Evolutionary conservation across 2,329 filamentous ascomycete genomes (phyloP), one percentile per base, ranked within the genome.

Genomic region (Alternaria tenuissima): DNA sequence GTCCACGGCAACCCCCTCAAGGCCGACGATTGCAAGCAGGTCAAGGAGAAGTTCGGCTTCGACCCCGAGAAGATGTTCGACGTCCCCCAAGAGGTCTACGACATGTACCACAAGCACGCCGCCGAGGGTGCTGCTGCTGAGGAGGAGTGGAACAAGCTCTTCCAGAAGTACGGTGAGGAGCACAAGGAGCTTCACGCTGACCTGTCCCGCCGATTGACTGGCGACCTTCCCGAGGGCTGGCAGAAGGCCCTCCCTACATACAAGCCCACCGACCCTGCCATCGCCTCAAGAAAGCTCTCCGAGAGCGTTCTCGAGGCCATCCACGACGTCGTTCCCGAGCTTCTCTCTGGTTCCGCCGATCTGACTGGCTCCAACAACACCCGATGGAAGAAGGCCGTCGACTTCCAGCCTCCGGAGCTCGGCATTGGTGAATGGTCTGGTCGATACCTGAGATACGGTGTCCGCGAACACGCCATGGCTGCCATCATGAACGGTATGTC

Each of bases 361-460:
- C 82, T 99, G 86, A 99, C 95, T 79, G 93, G 93, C 78, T 98
- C 95, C 79, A 99, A 99, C 88, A 90, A 98, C 85, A 99, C 95
- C 72, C 90, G 94, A 80, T 97, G 94, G 93, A 99, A 98, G 91
- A 87, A 89, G 56, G 94, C 95, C 58, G 88, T 94, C 70, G 95
- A 99, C 86, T 98, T 99, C 90, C 95, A 99, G 86, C 92, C 94
- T 67, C 92, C 93, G 61, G 85, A 87, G 75, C 90, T 88, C 67
- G 91, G 91, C 66, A 91, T 99, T 73, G 95, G 95, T 78, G 89
- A 94, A 82, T 97, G 92, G 85, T 82, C 86, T 72, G 95, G 95
- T 75, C 93, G 95, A 76, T 99, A 99, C 81, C 86, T 96, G 80
- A 90, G 92, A 80, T 95, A 94, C 78, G 93, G 93, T 87, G 92